These are phyloP conservation scores for Acanthamoeba quina DNA, from an alignment of 208 protist species.

Conservation along the genomic window DNA sequence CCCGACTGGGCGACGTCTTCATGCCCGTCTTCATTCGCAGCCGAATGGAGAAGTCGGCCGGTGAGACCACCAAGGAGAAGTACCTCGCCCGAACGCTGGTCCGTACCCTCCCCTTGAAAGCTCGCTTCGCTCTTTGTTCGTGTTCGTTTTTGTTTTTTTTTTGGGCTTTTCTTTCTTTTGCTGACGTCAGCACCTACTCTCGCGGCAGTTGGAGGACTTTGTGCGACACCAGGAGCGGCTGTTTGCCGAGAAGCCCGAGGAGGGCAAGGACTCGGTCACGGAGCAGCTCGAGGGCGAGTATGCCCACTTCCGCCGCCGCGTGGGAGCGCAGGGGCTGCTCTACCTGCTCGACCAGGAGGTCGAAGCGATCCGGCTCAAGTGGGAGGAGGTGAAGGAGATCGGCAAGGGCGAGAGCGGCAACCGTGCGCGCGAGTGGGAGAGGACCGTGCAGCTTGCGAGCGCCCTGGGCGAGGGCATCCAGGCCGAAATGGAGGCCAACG, in stretches of 20 bases:
- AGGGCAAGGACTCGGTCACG: background rate
- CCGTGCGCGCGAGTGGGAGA: background rate
- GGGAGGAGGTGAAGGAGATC: slow-evolving; percentile 31
- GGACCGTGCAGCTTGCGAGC: background rate
- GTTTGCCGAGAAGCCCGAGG: slow-evolving; percentile 11
- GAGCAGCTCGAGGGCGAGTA: background rate
- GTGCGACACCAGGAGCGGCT: background rate
- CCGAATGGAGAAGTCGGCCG: background rate
- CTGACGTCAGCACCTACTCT: background rate
- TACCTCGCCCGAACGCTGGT: background rate
- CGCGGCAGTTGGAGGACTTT: background rate
- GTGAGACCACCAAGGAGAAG: background rate
- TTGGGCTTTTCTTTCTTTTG: background rate
- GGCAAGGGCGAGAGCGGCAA: background rate
- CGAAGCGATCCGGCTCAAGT: background rate
- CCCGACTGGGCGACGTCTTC: background rate
- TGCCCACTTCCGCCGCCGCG: background rate
- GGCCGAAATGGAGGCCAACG: background rate
- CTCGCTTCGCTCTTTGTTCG: background rate
- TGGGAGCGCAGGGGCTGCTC: background rate
- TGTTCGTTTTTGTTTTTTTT: too few species aligned
- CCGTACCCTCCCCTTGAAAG: background rate
- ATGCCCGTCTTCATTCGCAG: background rate
- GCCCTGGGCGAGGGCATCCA: background rate
- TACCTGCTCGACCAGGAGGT: slow-evolving; percentile 25